A percentile compares a stretch with the other conserved stretches of the same genome.
phyloP scores from a whole-genome alignment of 2,329 filamentous ascomycete species.

The Ophiocordyceps camponoti-floridani region DNA sequence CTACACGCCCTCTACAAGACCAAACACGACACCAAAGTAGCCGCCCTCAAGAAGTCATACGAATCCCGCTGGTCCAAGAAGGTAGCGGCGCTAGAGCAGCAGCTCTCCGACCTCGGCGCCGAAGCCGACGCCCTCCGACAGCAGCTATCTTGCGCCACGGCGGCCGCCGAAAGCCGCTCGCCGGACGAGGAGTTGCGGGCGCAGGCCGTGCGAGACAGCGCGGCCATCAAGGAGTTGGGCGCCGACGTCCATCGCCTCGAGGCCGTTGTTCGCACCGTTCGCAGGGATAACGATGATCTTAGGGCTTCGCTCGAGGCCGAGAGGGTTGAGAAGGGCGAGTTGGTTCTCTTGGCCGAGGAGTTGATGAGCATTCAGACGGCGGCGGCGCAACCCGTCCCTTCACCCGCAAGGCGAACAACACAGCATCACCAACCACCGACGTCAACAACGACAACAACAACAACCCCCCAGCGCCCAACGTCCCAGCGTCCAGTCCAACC shows the following conservation, averaged over 20 bases:
- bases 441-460: too few relatives aligned
- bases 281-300: slow-evolving; percentile 50
- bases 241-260: slow-evolving; percentile 61
- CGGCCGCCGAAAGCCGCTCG: not conserved
- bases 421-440: slow-evolving; percentile 5
- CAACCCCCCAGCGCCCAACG: not conserved
- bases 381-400: slow-evolving; percentile 9
- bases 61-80: slow-evolving; percentile 83
- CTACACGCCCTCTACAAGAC: slow-evolving; percentile 87
- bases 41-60: slow-evolving; percentile 71
- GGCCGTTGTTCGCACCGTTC: slow-evolving; percentile 51
- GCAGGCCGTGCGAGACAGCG: slow-evolving; percentile 45
- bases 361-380: slow-evolving; percentile 54
- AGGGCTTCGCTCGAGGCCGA: slow-evolving; percentile 52
- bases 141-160: not conserved
- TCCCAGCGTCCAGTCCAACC: not conserved
- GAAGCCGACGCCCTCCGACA: slow-evolving; percentile 55
- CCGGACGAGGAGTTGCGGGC: slow-evolving; percentile 29
- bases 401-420: slow-evolving; percentile 2
- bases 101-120: slow-evolving; percentile 47
- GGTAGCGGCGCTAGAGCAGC: slow-evolving; percentile 57
- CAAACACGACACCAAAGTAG: slow-evolving; percentile 93
- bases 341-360: slow-evolving; percentile 67
- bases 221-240: slow-evolving; percentile 49
- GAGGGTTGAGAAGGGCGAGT: slow-evolving; percentile 66